phyloP scores from a whole-genome alignment of 2,329 filamentous ascomycete species.

The Verticillium klebahnii region DNA sequence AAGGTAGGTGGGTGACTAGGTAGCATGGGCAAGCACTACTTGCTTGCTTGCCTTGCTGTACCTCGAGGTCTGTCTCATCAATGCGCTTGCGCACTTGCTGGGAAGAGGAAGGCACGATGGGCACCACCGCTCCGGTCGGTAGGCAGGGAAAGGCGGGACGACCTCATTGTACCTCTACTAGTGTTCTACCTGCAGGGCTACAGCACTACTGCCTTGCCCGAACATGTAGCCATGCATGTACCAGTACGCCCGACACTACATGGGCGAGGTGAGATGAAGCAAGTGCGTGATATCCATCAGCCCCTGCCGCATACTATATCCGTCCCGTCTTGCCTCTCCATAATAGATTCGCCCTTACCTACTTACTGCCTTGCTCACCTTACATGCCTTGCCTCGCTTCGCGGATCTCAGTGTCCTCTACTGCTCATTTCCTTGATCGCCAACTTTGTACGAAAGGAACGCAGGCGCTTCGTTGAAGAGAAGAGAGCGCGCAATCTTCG shows the following conservation, averaged over 20 bases:
- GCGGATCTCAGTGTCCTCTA: not conserved
- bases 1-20: not conserved
- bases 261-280: not conserved
- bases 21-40: not conserved
- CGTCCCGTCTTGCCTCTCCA: not conserved
- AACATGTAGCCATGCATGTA: not conserved
- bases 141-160: not conserved
- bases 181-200: not conserved
- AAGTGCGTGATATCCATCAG: not conserved
- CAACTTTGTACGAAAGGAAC: not conserved
- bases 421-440: not conserved
- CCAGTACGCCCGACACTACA: not conserved
- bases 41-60: not conserved
- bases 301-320: not conserved
- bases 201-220: not conserved
- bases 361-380: not conserved
- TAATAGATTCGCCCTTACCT: not conserved
- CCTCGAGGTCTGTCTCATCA: not conserved
- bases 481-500: not conserved
- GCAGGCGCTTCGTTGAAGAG: not conserved
- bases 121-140: conserved; percentile 1
- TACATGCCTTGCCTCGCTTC: not conserved
- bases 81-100: not conserved
- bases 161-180: not conserved
- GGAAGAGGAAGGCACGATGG: not conserved